phyloP scores from a whole-genome alignment of 768 basidiomycete genomes.

The Leccinellum luteum region DNA sequence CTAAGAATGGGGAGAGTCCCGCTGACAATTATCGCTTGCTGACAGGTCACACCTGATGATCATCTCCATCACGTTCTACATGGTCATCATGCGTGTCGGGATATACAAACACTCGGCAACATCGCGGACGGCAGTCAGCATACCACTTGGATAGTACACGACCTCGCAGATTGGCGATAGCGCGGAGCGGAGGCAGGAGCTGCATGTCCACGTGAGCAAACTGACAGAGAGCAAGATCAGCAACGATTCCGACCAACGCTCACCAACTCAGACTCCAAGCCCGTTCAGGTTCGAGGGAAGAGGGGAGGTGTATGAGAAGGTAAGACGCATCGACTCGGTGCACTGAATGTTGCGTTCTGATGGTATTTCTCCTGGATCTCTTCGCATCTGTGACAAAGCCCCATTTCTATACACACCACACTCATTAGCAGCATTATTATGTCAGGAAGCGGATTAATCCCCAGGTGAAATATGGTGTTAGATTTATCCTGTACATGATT shows the following conservation, averaged over 20 bases:
- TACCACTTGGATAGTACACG: not conserved
- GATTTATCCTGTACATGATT: too few species aligned
- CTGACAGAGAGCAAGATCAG: not conserved
- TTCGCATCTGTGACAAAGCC: not conserved
- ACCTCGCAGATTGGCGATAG: too few species aligned
- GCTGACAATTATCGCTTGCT: not conserved
- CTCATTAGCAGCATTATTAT: not conserved
- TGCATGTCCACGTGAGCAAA: not conserved
- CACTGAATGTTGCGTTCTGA: too few species aligned
- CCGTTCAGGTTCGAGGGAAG: not conserved
- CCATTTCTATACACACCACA: not conserved
- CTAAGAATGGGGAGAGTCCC: not conserved
- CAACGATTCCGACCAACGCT: not conserved
- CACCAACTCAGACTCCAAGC: too few species aligned
- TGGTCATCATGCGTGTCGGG: too few species aligned
- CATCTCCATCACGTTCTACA: too few species aligned
- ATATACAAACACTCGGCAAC: not conserved
- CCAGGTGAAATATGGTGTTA: not conserved
- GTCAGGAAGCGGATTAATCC: not conserved
- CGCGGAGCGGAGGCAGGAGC: not conserved
- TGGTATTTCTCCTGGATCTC: too few species aligned
- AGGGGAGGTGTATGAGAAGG: not conserved
- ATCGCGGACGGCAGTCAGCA: not conserved
- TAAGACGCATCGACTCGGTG: too few species aligned
- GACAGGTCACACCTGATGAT: constrained; percentile 17